Evolutionary conservation across 2,329 filamentous ascomycete genomes (phyloP).

Genomic region (Dactylella cylindrospora): DNA sequence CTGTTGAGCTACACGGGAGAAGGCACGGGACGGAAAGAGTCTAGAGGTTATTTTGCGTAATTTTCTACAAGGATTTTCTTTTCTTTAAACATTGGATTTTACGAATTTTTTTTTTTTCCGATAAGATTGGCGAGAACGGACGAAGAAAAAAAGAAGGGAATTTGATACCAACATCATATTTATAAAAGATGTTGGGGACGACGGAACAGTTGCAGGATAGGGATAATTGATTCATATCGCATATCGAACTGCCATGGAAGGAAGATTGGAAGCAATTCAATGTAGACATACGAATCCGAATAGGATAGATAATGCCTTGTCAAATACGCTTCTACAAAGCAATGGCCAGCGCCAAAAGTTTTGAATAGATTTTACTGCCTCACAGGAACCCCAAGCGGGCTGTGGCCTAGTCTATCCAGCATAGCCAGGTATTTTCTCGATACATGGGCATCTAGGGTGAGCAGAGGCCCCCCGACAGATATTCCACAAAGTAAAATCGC

Average conservation of each 20-base stretch:
- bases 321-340: too few relatives aligned
- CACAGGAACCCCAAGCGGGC: too few relatives aligned
- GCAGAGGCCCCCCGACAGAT: too few relatives aligned
- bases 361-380: too few relatives aligned
- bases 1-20: too few relatives aligned
- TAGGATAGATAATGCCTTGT: not conserved
- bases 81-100: constrained; percentile 1
- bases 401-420: too few relatives aligned
- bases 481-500: too few relatives aligned
- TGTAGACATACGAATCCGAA: constrained; percentile 2
- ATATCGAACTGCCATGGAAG: not conserved
- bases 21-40: too few relatives aligned
- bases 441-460: too few relatives aligned
- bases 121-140: not conserved
- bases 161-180: constrained; percentile 39
- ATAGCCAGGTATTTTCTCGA: too few relatives aligned
- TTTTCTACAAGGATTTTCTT: not conserved
- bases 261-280: constrained; percentile 3
- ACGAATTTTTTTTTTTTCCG: not conserved
- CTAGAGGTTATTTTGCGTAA: not conserved
- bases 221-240: too few relatives aligned
- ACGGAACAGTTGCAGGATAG: not conserved
- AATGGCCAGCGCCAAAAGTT: too few relatives aligned
- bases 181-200: constrained; percentile 33
- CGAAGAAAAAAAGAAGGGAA: not conserved